A percentile compares a stretch with the other conserved stretches of the same genome.
phyloP scores from a whole-genome alignment of 331 rosid species.

The Malus hybrid region DNA sequence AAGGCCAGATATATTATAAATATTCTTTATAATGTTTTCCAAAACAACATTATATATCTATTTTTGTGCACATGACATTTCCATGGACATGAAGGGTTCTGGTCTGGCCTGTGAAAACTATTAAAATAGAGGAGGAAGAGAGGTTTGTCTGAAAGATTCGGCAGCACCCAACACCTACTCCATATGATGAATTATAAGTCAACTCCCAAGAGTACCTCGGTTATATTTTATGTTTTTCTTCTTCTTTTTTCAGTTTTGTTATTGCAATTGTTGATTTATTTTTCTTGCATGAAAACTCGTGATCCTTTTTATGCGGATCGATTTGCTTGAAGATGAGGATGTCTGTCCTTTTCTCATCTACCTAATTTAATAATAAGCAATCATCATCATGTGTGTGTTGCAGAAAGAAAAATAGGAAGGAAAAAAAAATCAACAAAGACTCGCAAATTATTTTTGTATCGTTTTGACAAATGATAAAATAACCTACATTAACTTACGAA shows the following conservation, averaged over 20 bases:
- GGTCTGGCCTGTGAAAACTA: constrained; percentile 23
- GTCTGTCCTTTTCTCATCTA: constrained; percentile 24
- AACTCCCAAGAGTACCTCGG: constrained; percentile 25
- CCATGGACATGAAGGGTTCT: not conserved
- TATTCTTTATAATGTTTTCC: not conserved
- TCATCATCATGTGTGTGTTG: not conserved
- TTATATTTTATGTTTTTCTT: not conserved
- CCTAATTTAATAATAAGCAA: not conserved
- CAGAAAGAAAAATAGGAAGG: not conserved
- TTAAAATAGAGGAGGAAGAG: constrained; percentile 15
- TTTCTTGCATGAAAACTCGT: constrained; percentile 22
- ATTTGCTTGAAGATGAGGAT: constrained; percentile 23
- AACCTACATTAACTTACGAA: too few species aligned
- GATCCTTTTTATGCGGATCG: constrained; percentile 36
- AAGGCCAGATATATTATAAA: too few species aligned
- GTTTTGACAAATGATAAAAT: too few species aligned
- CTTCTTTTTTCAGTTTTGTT: not conserved
- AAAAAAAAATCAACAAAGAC: constrained; percentile 1
- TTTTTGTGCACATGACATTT: not conserved
- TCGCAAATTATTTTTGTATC: not conserved
- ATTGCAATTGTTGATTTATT: not conserved
- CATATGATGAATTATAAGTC: constrained; percentile 18
- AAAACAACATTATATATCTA: not conserved
- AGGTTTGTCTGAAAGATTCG: constrained; percentile 25
- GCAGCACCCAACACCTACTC: constrained; percentile 12